Percentiles rank a stretch among this genome's conserved stretches.
phyloP scores from a whole-genome alignment of 306 rosid species.

The Neltuma alba region DNA sequence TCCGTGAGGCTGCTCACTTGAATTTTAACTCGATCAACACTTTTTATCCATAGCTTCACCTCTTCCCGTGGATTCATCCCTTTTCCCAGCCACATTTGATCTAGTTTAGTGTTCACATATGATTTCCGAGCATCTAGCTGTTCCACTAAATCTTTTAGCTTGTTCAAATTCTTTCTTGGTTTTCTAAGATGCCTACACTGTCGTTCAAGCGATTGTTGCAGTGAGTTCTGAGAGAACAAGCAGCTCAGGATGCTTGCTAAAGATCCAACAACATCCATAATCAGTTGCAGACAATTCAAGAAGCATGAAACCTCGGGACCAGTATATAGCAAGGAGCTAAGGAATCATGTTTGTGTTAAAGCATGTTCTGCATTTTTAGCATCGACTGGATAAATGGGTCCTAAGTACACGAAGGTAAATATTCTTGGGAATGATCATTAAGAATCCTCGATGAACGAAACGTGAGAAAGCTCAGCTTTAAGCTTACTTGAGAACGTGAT shows the following conservation, averaged over 20 bases:
- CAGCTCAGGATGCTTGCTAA: neutral
- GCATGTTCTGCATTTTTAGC: neutral
- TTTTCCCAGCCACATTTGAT: neutral
- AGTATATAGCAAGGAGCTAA: neutral
- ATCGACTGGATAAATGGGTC: neutral
- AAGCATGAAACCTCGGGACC: neutral
- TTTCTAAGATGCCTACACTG: neutral
- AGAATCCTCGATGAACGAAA: neutral
- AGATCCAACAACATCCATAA: neutral
- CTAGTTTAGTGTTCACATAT: neutral
- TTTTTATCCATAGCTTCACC: neutral
- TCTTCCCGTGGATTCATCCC: neutral
- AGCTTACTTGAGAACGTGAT: neutral
- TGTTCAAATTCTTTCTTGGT: neutral
- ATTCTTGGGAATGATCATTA: neutral
- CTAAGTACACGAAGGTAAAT: neutral
- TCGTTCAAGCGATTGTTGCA: neutral
- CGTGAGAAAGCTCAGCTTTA: neutral
- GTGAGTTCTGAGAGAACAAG: neutral
- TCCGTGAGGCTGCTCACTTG: neutral
- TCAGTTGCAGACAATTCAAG: neutral
- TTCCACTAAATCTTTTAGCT: slow-evolving; percentile 2
- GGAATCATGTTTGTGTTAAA: neutral
- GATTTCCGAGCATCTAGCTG: neutral
- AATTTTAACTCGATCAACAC: neutral